Base-by-base conservation (phyloP, 805 yeast species). In the Ogataea haglerorum region DNA sequence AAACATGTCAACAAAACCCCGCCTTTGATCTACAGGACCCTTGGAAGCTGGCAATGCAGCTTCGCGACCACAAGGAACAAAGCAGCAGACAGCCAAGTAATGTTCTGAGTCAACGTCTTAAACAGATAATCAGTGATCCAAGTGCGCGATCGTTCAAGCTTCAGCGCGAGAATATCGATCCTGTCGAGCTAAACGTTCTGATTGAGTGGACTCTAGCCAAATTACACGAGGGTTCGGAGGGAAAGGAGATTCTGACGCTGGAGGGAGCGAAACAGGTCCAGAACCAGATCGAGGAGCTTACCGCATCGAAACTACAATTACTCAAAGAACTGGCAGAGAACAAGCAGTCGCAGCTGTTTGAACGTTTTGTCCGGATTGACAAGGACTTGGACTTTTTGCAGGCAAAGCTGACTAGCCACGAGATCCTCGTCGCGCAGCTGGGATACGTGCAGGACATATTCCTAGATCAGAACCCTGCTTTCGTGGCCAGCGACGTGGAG, bases 381-480 rank as follows among this genome's bases (percentile, higher is more conserved):
- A 9, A 27, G 6, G 38, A 36, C 10, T 22, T 51, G 8, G 24
- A 41, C 3, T 35, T 15, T 7, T 16, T 33, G 16, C 40, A 46
- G 18, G 34, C 51, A 10, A 51, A 49, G 33, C 51, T 72, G 36
- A 61, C 58, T 39, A 64, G 65, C 46, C 79, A 73, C 48, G 68
- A 72, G 41, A 48, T 70, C 36, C 63, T 73, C 0, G 67, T 74
- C 23, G 62, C 71, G 33, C 68, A 69, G 12, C 56, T 73, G 46
- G 78, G 79, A 2, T 72, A 72, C 50, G 63, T 72, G 13, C 75
- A 72, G 45, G 58, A 54, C 36, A 41, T 54, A 17, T 21, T 18
- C 9, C 26, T 38, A 15, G 38, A 24, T 4, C 18, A 30, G 10
- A 9, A 32, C 10, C 16, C 27, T 24, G 27, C 27, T 24, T 10